These are phyloP conservation scores for Zoysia pacifica DNA, from an alignment of 176 grass and related monocot genomes.

Conservation along the genomic window DNA sequence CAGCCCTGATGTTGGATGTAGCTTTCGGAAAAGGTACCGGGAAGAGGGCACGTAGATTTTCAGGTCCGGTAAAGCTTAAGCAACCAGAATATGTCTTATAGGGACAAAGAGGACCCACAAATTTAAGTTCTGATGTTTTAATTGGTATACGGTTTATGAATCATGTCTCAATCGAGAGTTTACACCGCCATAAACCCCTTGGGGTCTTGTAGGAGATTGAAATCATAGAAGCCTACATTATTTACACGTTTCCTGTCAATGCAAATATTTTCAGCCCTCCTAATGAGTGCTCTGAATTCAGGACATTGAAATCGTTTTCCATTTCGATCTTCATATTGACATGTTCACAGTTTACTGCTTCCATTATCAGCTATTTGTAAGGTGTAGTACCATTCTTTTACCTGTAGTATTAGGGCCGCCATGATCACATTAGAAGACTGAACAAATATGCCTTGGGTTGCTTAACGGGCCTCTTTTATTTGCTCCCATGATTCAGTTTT, in stretches of 20 bases:
- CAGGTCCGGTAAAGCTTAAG: constrained; percentile 7
- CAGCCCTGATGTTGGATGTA: constrained; percentile 59
- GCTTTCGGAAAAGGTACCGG: constrained; percentile 62
- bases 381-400: neutral
- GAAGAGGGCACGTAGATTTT: constrained; percentile 54
- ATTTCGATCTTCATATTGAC: neutral
- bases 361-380: neutral
- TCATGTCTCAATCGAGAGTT: constrained; percentile 4
- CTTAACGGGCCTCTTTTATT: neutral
- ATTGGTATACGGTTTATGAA: constrained; percentile 28
- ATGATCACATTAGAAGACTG: neutral
- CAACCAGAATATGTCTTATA: neutral
- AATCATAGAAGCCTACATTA: neutral
- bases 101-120: neutral
- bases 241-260: neutral
- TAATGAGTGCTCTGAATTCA: no score
- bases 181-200: neutral
- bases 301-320: no score
- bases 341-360: neutral
- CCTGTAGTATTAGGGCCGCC: neutral
- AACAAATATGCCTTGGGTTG: neutral
- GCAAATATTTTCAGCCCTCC: neutral
- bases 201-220: constrained; percentile 1
- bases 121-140: constrained; percentile 30
- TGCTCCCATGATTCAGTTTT: neutral